Base-by-base conservation (phyloP, 2,329 filamentous ascomycete genomes). In the Bipolaris oryzae region DNA sequence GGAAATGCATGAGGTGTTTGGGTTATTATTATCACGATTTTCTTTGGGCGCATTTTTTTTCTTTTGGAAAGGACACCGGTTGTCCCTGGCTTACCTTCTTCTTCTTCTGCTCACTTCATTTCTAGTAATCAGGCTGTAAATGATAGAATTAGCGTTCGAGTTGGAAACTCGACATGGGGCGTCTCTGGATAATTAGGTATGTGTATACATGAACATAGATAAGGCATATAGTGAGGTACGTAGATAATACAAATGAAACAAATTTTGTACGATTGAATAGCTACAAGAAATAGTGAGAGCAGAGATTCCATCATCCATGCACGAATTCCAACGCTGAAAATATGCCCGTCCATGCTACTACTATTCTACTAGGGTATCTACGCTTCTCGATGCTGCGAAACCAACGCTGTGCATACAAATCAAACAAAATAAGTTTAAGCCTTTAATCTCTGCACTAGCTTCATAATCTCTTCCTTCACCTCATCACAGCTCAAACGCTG, bases 401-500 rank as follows among this genome's bases (percentile, higher is more conserved):
- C 20, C 39, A 43, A 34, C 28, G 13, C 25, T 28, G 25, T 44
- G 11, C 25, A 5, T 33, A 43, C 41, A 43, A 28, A 28, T n/a
- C 34, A 21, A 25, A 15, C 11, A 10, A 28, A 23, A 18, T 11
- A 3, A 28, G 9, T 5, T 55, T 31, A 64, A 11, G n/a, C 52
- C 25, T 60, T 64, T 44, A 70, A 50, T 6, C 45, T 46, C n/a
- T 53, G 49, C 2, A 74, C 51, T 1, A 74, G 49, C 41, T 57
- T 53, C 7, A 43, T 53, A 31, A 76, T 59, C 53, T 66, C 67
- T 1, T 38, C 48, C 47, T 68, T 63, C 6, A 74, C 70, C n/a
- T 72, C 63, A 2, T 70, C 67, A 41, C 74, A 77, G 0, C 66
- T 61, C 49, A 69, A 61, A 16, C 74, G 62, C 39, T 64, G 47